Evolutionary conservation across 2,329 filamentous ascomycete genomes (phyloP).

Genomic region (Hypoxylon rubiginosum): DNA sequence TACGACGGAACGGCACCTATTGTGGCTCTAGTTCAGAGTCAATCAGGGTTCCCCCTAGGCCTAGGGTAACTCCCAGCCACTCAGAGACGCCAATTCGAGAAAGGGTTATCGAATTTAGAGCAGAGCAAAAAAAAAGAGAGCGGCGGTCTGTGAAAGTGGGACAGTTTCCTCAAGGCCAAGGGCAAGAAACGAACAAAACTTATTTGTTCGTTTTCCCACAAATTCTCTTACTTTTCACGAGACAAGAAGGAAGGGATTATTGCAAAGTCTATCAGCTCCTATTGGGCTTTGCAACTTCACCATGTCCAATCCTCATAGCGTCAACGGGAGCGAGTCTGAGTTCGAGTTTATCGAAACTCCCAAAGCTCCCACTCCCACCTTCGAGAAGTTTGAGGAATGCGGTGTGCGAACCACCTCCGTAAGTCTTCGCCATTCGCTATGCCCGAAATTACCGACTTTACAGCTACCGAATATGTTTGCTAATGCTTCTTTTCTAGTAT

Average conservation of each 20-base stretch:
- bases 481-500: constrained; percentile 66
- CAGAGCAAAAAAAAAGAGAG: constrained; percentile 32
- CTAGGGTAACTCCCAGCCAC: constrained; percentile 27
- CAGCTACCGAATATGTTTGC: constrained; percentile 8
- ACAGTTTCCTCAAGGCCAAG: constrained; percentile 30
- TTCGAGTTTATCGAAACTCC: constrained; percentile 77
- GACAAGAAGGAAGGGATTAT: constrained; percentile 28
- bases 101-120: constrained; percentile 31
- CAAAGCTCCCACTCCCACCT: constrained; percentile 62
- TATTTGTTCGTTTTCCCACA: constrained; percentile 34
- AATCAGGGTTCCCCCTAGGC: neutral
- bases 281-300: constrained; percentile 51
- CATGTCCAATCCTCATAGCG: constrained; percentile 64
- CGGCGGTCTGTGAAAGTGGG: constrained; percentile 46
- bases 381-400: constrained; percentile 66
- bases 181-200: constrained; percentile 28
- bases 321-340: constrained; percentile 64
- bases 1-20: constrained; percentile 35
- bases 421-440: constrained; percentile 47
- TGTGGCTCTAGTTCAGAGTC: constrained; percentile 37
- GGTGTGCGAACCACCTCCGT: constrained; percentile 69
- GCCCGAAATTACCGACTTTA: constrained; percentile 5
- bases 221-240: constrained; percentile 36
- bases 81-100: constrained; percentile 39
- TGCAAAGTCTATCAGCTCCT: constrained; percentile 35